These are phyloP conservation scores for Filobasidium wieringae DNA, from an alignment of 768 basidiomycete genomes.

Conservation along the genomic window DNA sequence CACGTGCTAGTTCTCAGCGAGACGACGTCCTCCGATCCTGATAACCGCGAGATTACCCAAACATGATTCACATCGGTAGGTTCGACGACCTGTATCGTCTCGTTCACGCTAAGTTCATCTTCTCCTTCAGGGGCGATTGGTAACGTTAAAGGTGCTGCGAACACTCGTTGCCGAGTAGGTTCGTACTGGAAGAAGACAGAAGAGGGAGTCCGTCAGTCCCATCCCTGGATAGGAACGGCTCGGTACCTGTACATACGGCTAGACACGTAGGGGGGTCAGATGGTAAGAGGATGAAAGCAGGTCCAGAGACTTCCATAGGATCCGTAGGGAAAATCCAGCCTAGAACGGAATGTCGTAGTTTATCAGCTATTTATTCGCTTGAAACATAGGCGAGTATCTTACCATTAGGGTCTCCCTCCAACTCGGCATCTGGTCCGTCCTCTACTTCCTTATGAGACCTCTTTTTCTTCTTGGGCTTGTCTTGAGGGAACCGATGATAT, in stretches of 20 bases:
- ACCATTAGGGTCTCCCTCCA: slow-evolving; percentile 35
- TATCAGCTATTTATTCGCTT: background rate
- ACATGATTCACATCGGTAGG: slow-evolving; percentile 37
- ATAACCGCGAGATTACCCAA: slow-evolving; percentile 34
- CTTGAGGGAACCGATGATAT: background rate
- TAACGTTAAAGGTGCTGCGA: slow-evolving; percentile 32
- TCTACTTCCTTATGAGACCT: slow-evolving; percentile 25
- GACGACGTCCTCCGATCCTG: slow-evolving; percentile 34
- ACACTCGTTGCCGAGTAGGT: slow-evolving; percentile 29
- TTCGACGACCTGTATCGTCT: slow-evolving; percentile 30
- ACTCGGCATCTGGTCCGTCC: slow-evolving; percentile 21
- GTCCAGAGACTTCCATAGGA: slow-evolving; percentile 29
- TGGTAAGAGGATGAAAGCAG: slow-evolving; percentile 33
- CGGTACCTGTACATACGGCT: slow-evolving; percentile 23
- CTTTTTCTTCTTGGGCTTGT: slow-evolving; percentile 35
- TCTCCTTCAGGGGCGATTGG: slow-evolving; percentile 33
- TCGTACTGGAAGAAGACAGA: slow-evolving; percentile 23
- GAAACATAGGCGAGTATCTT: too few species aligned
- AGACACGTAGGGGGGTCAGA: slow-evolving; percentile 32
- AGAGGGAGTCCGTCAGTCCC: background rate
- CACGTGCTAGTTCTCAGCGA: slow-evolving; percentile 30
- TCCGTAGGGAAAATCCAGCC: slow-evolving; percentile 36
- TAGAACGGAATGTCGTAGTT: background rate
- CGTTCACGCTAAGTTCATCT: slow-evolving; percentile 26
- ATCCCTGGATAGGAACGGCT: background rate